Percentiles rank a stretch among this genome's conserved stretches.
Evolutionary conservation across 805 yeast species (phyloP).

Genomic region (Metschnikowia arizonensis): DNA sequence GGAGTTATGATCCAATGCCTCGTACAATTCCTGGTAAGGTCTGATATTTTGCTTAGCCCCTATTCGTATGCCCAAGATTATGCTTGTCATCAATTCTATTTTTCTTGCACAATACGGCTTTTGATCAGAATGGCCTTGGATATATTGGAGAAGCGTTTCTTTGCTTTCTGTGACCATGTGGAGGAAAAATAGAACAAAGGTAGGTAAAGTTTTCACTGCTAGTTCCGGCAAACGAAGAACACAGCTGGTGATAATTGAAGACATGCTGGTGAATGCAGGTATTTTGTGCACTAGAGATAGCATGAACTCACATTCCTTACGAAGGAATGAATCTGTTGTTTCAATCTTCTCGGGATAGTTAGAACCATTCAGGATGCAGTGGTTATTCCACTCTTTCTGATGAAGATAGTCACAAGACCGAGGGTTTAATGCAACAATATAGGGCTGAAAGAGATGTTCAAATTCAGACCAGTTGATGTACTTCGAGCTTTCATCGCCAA

Average conservation of each 20-base stretch:
- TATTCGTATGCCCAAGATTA: constrained; percentile 34
- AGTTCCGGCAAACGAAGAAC: constrained; percentile 21
- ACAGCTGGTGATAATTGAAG: constrained; percentile 32
- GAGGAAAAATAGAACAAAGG: constrained; percentile 25
- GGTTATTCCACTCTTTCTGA: constrained; percentile 6
- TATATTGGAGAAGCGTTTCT: not conserved
- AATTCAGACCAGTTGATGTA: constrained; percentile 22
- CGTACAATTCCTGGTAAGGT: constrained; percentile 27
- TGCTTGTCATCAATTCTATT: constrained; percentile 19
- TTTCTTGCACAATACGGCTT: constrained; percentile 1
- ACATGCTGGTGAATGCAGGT: constrained; percentile 23
- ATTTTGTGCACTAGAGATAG: constrained; percentile 34
- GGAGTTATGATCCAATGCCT: constrained; percentile 24
- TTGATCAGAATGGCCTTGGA: not conserved
- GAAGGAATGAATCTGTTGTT: constrained; percentile 15
- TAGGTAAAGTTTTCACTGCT: constrained; percentile 25
- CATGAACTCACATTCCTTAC: constrained; percentile 30
- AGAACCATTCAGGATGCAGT: too few relatives aligned
- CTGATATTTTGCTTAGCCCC: constrained; percentile 31
- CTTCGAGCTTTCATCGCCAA: constrained; percentile 14
- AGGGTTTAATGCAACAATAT: constrained; percentile 31
- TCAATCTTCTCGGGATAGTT: constrained; percentile 2
- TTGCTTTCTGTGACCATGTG: constrained; percentile 3
- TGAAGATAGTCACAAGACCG: constrained; percentile 32
- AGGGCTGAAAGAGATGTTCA: constrained; percentile 14